phyloP scores from a whole-genome alignment of 2,329 filamentous ascomycete species.

The Hymenoscyphus linearis region DNA sequence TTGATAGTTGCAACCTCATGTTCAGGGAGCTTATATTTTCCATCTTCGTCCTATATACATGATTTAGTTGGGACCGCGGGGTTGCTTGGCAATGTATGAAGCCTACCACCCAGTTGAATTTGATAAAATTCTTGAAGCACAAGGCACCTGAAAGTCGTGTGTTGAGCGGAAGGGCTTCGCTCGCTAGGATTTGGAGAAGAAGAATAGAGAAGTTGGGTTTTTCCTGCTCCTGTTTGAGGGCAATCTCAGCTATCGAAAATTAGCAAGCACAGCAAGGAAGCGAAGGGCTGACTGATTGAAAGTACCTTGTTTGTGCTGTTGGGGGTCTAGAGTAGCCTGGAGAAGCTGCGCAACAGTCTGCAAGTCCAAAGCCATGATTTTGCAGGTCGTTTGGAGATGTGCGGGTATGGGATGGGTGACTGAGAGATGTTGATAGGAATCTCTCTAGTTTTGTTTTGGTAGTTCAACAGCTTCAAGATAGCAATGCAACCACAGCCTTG shows the following conservation, averaged over 20 bases:
- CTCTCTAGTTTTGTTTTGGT: background rate
- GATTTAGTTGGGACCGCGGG: slow-evolving; percentile 12
- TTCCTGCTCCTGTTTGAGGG: slow-evolving; percentile 71
- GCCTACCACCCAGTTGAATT: slow-evolving; percentile 80
- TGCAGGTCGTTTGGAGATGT: slow-evolving; percentile 7
- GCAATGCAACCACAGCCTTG: background rate
- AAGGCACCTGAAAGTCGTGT: slow-evolving; percentile 83
- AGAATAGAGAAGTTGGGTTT: slow-evolving; percentile 84
- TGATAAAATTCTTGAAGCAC: slow-evolving; percentile 98
- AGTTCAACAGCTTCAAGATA: background rate
- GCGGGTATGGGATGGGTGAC: background rate
- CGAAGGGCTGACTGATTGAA: slow-evolving; percentile 11
- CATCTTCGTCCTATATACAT: slow-evolving; percentile 69
- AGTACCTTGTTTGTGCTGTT: slow-evolving; percentile 83
- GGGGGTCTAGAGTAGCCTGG: slow-evolving; percentile 82
- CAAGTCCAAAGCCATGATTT: slow-evolving; percentile 55
- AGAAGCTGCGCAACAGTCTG: slow-evolving; percentile 73
- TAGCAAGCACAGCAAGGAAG: slow-evolving; percentile 18
- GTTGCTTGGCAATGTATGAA: background rate
- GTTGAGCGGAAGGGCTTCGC: slow-evolving; percentile 64
- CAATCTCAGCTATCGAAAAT: slow-evolving; percentile 63
- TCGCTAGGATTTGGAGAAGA: slow-evolving; percentile 85
- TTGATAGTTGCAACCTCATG: slow-evolving; percentile 90
- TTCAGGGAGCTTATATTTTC: slow-evolving; percentile 79
- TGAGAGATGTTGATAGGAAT: background rate